Evolutionary conservation across 768 basidiomycete genomes (phyloP), one percentile per base, ranked within the genome.

Genomic region (Leucosporidium creatinivorum): DNA sequence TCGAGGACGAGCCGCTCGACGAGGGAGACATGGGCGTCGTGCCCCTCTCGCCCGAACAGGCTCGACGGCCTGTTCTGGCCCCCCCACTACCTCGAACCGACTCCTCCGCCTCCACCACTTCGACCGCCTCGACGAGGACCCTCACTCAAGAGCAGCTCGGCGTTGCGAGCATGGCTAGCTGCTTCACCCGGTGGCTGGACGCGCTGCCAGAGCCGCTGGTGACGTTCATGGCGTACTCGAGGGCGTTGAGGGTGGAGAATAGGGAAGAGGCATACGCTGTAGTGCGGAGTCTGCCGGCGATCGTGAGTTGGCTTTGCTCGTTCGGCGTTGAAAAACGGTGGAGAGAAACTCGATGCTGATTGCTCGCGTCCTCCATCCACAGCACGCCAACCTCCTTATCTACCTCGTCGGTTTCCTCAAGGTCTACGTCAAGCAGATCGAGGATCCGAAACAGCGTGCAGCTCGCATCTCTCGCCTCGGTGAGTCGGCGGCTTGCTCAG

Each of bases 321-420:
- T 19, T 21, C 39, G 8, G 39, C 39, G 26, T 9, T 4, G n/a
- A n/a, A n/a, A n/a, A n/a, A n/a, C 13, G 4, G 8, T 31, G 56
- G 36, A 2, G 21, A 23, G 17, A 21, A 1, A 18, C 26, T 55
- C 18, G 30, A 12, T 19, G 39, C 39, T 44, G 39, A 44, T 13
- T 26, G 18, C 3, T 10, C 33, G 10, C 10, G 5, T 5, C 33
- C 33, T 13, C 15, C 13, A 9, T 13, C 39, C 8, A 30, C 54
- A 70, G 69, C 65, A 71, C 36, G 66, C 64, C 15, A 71, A 67
- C 48, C 54, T 86, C 23, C 84, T 87, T 6, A 84, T 99, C 30
- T 81, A 98, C 72, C 85, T 98, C 60, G 86, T 97, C 58, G 93
- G 92, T 18, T 77, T 97, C 65, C 80, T 99, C 75, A 91, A 91